Evolutionary conservation across 2,329 filamentous ascomycete genomes (phyloP).

Genomic region (Lachnellula occidentalis): DNA sequence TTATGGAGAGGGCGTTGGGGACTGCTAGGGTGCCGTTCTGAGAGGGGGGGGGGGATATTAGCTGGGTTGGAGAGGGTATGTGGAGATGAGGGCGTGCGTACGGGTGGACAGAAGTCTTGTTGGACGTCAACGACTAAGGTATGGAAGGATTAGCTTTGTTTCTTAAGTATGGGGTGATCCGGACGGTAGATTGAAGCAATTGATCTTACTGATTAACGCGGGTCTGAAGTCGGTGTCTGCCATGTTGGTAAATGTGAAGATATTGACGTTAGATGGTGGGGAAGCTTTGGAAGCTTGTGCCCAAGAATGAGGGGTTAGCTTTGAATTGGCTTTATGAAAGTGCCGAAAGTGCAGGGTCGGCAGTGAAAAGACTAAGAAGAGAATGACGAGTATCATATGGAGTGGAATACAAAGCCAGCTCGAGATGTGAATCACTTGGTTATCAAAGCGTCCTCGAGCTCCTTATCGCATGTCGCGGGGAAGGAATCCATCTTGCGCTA

Average conservation of each 20-base stretch:
- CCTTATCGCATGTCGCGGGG: too few species aligned
- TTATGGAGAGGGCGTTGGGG: slow-evolving; percentile 63
- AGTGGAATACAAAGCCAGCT: too few species aligned
- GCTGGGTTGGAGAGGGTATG: background rate
- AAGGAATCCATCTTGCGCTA: too few species aligned
- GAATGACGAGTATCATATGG: too few species aligned
- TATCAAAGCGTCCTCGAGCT: too few species aligned
- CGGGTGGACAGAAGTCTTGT: slow-evolving; percentile 90
- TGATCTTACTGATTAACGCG: background rate
- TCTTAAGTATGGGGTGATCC: background rate
- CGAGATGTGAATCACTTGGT: too few species aligned
- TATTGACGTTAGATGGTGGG: background rate
- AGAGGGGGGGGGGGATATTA: background rate
- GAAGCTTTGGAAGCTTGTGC: too few species aligned
- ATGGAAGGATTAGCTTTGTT: slow-evolving; percentile 46
- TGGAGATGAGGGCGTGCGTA: slow-evolving; percentile 40
- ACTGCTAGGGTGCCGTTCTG: slow-evolving; percentile 84
- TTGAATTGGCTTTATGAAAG: too few species aligned
- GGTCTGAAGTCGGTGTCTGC: background rate
- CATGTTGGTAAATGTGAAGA: background rate
- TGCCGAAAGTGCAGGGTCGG: too few species aligned
- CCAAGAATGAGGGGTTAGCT: too few species aligned
- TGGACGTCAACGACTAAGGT: slow-evolving; percentile 80
- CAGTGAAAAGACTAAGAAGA: too few species aligned
- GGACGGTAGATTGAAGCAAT: too few species aligned